Evolutionary conservation across 2,329 filamentous ascomycete genomes (phyloP), one percentile per base, ranked within the genome.

Genomic region (Dactylellina leptospora): DNA sequence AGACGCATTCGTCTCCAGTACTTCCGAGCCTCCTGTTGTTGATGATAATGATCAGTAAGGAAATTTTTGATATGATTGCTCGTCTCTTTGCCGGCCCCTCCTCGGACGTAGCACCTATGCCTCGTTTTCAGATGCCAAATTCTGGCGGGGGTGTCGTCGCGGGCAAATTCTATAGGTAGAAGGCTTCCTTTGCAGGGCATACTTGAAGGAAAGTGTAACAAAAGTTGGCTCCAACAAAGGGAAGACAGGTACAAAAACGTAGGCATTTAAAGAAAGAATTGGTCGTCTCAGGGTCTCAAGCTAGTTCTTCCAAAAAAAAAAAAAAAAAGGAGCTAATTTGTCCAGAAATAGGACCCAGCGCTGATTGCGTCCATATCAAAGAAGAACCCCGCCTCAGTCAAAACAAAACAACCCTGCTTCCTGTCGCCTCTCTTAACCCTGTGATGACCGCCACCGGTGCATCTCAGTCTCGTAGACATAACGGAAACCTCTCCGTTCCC

Each of bases 401-500:
- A 6, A 33, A 33, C n/a, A n/a, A n/a, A n/a, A n/a, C n/a, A n/a
- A n/a, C n/a, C n/a, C n/a, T n/a, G n/a, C n/a, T n/a, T n/a, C n/a
- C n/a, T n/a, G n/a, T n/a, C n/a, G n/a, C n/a, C n/a, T 33, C 13
- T 28, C 30, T 40, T 44, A 44, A 22, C 20, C 33, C 36, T 54
- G 38, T 36, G 44, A 33, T 22, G 38, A 18, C 25, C 27, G 18
- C 64, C 64, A 70, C 30, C 50, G 30, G 13, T 25, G 36, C 64
- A 70, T 70, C 33, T 56, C 56, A 23, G 51, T 61, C 20, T 53
- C 56, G 50, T 70, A 70, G 6, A 45, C 9, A 44, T 70, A 51
- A 3, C n/a, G 48, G 16, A 70, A 70, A 23, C 64, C 64, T n/a
- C 56, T 40, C 36, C 64, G 18, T 20, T 71, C 66, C 58, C 66